Percentiles rank a stretch among this genome's conserved stretches.
phyloP scores from a whole-genome alignment of 495 filamentous ascomycete genomes.

The Gamarada debralockiae region DNA sequence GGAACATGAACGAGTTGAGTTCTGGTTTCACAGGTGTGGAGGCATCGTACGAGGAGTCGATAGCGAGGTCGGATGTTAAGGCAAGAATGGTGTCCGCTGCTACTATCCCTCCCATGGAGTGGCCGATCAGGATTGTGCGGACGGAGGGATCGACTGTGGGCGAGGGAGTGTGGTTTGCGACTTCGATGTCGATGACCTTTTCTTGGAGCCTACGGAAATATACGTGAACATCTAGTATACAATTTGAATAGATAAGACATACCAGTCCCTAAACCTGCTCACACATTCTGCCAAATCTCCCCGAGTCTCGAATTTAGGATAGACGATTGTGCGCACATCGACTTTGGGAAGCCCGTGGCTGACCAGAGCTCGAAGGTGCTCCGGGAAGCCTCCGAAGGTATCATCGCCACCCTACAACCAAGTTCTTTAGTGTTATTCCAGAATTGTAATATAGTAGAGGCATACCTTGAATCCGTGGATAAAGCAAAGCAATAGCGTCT shows the following conservation, averaged over 20 bases:
- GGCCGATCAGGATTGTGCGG: conserved; percentile 78
- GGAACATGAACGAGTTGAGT: conserved; percentile 40
- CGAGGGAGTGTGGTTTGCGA: conserved; percentile 72
- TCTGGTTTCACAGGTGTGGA: background rate
- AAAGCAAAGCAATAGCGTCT: conserved; percentile 86
- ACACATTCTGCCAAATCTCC: conserved; percentile 84
- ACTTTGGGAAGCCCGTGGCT: conserved; percentile 70
- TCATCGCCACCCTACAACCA: conserved; percentile 73
- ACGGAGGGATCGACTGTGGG: conserved; percentile 90
- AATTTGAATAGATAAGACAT: conserved; percentile 6
- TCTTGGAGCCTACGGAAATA: conserved; percentile 60
- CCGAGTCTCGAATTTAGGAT: conserved; percentile 89
- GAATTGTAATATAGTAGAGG: background rate
- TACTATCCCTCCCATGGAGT: conserved; percentile 97
- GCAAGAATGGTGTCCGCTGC: conserved; percentile 78
- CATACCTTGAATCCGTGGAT: conserved; percentile 89
- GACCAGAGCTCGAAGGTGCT: conserved; percentile 67
- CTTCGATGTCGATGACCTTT: conserved; percentile 92
- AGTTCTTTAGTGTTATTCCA: conserved; percentile 1
- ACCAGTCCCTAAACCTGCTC: conserved; percentile 82
- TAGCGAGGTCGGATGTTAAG: conserved; percentile 32
- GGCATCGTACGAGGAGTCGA: conserved; percentile 29
- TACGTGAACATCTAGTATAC: conserved; percentile 1
- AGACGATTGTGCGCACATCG: conserved; percentile 64
- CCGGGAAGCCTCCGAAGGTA: conserved; percentile 78